These are phyloP conservation scores for Rosa multiflora DNA, from an alignment of 306 rosid genomes.

Conservation along the genomic window DNA sequence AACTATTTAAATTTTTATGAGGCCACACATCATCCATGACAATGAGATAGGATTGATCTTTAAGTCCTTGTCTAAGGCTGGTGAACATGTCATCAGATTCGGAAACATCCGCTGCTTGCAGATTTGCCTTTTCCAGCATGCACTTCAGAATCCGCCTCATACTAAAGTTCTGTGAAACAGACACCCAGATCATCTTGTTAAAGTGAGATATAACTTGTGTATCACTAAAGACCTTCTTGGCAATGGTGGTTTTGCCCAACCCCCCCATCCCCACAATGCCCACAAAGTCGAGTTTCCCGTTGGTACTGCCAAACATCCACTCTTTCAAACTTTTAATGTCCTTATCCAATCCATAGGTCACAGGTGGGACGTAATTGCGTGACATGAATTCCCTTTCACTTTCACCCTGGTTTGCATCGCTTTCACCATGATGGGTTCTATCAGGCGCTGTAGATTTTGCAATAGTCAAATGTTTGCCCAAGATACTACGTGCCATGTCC, in stretches of 20 bases:
- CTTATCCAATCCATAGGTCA: conserved; percentile 7
- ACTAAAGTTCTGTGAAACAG: neutral
- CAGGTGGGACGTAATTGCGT: neutral
- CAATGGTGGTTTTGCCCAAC: neutral
- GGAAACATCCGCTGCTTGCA: neutral
- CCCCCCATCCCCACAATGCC: conserved; percentile 18
- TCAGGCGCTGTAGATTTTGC: neutral
- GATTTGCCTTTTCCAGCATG: neutral
- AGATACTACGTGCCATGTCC: neutral
- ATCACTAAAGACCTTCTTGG: conserved; percentile 5
- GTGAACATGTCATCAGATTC: neutral
- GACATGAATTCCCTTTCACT: neutral
- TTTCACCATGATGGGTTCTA: neutral
- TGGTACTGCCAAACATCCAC: neutral
- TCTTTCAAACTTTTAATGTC: neutral
- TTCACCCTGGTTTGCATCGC: no score
- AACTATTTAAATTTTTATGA: neutral
- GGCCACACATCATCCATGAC: conserved; percentile 26
- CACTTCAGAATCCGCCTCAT: neutral
- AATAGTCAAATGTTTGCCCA: neutral
- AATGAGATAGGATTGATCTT: neutral
- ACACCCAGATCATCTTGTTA: conserved; percentile 9
- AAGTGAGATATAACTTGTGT: neutral
- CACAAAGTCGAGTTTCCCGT: neutral
- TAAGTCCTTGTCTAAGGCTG: neutral